Base-by-base conservation (phyloP, 176 grass and related monocot species). In the Rhynchospora pubera region DNA sequence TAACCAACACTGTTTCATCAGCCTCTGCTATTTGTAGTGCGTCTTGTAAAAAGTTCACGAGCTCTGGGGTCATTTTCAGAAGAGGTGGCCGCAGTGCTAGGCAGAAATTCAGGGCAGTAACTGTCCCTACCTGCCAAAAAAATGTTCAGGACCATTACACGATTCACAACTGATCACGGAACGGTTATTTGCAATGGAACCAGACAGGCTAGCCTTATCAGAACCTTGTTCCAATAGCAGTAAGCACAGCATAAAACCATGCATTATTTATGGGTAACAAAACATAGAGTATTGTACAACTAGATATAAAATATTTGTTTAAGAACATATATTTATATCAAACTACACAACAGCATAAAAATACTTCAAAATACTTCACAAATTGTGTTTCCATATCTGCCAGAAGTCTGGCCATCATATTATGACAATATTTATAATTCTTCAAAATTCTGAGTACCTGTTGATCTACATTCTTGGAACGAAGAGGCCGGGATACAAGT, bases 31-130 rank as follows among this genome's bases (percentile, higher is more conserved):
- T 95, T 89, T 99, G 96, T 60, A 99, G 76, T 77, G 96, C 96
- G 85, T 99, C 96, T 95, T 99, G 96, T 83, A 99, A 90, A 84
- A 99, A 99, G 63, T 90, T 99, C 59, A 99, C 89, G 2, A 99
- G 91, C 55, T 95, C 96, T 55, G 87, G 82, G 44, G 93, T 90
- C 72, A 99, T 84, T 79, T 99, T 99, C 48, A 99, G 91, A 84
- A 99, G 93, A 81, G 96, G 96, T 32, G 96, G 96, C 77, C 96
- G 93, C 23, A 99, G 88, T 45, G 93, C 92, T 79, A 99, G 87
- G 85, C 96, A 99, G 86, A 95, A 99, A 80, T 93, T 99, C 84
- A 99, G 83, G 32, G 96, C 93, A 46, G 92, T 93, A 85, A 95
- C 96, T 71, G 96, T 99, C 28, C 96, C 96, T 80, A 99, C 96